These are phyloP conservation scores for Huntiella abstrusa DNA, from an alignment of 2,329 filamentous ascomycete genomes.

Conservation along the genomic window DNA sequence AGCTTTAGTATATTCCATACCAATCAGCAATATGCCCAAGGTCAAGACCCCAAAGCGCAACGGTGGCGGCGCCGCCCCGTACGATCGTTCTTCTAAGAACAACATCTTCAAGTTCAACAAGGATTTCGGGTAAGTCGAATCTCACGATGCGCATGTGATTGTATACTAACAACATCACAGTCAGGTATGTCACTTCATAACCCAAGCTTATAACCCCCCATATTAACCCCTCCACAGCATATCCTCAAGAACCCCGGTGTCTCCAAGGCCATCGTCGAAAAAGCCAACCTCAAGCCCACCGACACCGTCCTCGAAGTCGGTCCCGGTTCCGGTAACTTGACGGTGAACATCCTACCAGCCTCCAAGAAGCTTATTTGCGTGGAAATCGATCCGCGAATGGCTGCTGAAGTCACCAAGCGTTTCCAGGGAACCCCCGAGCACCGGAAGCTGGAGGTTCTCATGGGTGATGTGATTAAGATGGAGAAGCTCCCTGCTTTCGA, in stretches of 20 bases:
- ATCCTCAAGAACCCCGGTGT: slow-evolving; percentile 87
- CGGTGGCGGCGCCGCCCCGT: slow-evolving; percentile 23
- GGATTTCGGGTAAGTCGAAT: slow-evolving; percentile 38
- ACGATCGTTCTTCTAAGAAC: slow-evolving; percentile 36
- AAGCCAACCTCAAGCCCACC: slow-evolving; percentile 77
- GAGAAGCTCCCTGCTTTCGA: slow-evolving; percentile 58
- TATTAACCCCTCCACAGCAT: slow-evolving; percentile 33
- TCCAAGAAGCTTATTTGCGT: slow-evolving; percentile 69
- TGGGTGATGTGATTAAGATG: slow-evolving; percentile 84
- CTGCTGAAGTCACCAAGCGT: slow-evolving; percentile 81
- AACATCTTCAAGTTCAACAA: slow-evolving; percentile 98
- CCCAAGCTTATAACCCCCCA: background rate
- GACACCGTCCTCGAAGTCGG: slow-evolving; percentile 85
- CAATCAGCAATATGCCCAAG: slow-evolving; percentile 29
- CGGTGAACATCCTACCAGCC: slow-evolving; percentile 71
- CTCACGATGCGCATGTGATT: background rate
- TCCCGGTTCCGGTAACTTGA: slow-evolving; percentile 75
- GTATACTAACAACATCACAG: slow-evolving; percentile 5
- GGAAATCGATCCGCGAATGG: slow-evolving; percentile 92
- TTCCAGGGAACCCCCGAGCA: slow-evolving; percentile 77
- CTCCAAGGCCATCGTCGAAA: slow-evolving; percentile 49
- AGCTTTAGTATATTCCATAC: background rate
- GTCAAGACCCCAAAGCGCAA: slow-evolving; percentile 33
- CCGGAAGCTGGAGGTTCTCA: slow-evolving; percentile 67
- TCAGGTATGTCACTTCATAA: slow-evolving; percentile 2